These are phyloP conservation scores for Closterium sp. DNA, from an alignment of 139 green algal genomes.

Conservation along the genomic window DNA sequence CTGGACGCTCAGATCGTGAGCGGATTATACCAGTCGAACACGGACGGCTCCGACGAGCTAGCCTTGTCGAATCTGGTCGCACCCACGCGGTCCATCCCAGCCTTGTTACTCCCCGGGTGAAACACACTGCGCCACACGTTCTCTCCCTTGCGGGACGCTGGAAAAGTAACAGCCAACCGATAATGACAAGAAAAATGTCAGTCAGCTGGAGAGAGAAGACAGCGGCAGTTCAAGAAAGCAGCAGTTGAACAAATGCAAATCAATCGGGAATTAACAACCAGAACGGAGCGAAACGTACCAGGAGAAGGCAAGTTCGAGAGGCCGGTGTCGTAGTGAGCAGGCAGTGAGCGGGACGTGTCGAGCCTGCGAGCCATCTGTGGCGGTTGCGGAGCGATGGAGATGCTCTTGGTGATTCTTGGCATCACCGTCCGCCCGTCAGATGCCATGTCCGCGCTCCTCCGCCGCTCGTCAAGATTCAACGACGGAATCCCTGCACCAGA, in stretches of 20 bases:
- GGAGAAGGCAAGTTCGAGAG: background rate
- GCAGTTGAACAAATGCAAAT: too few relatives aligned
- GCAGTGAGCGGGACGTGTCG: background rate
- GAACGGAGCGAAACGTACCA: background rate
- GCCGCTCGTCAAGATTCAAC: background rate
- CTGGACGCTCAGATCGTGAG: background rate
- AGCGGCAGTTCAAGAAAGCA: too few relatives aligned
- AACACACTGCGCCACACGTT: conserved; percentile 37
- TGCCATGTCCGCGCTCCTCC: background rate
- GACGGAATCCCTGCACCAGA: background rate
- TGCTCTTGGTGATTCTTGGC: background rate
- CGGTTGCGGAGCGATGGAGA: background rate
- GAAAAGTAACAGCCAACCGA: background rate
- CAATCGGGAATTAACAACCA: background rate
- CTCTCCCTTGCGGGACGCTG: conserved; percentile 21
- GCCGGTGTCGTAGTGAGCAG: background rate
- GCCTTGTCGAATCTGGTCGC: conserved; percentile 17
- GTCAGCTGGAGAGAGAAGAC: too few relatives aligned
- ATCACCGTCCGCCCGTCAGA: background rate
- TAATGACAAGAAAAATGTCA: background rate
- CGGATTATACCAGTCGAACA: conserved; percentile 44
- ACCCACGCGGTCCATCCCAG: conserved; percentile 19
- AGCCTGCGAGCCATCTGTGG: background rate
- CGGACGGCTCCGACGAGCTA: conserved; percentile 1
- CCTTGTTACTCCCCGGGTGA: conserved; percentile 28